Evolutionary conservation across 2,329 filamentous ascomycete genomes (phyloP).

Genomic region (Cercospora berteroae): DNA sequence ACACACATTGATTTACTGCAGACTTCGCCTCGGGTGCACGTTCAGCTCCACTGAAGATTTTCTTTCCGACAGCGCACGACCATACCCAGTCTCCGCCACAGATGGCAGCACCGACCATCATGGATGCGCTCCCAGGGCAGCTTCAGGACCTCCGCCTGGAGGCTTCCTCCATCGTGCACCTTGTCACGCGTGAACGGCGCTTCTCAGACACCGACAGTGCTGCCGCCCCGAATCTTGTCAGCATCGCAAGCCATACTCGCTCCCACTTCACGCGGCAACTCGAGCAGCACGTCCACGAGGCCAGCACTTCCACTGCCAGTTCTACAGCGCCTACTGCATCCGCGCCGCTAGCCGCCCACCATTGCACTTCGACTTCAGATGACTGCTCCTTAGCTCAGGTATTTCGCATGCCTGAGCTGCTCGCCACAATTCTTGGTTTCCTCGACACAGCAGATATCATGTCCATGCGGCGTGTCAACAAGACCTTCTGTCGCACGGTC

Average conservation of each 20-base stretch:
- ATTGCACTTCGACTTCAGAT: not conserved
- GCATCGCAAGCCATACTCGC: not conserved
- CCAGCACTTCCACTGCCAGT: not conserved
- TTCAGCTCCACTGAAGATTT: not conserved
- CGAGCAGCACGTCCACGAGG: not conserved
- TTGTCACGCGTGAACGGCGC: slow-evolving; percentile 15
- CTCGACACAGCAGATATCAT: slow-evolving; percentile 27
- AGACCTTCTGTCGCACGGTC: slow-evolving; percentile 22
- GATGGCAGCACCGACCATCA: not conserved
- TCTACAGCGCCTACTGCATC: not conserved
- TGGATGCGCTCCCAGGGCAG: not conserved
- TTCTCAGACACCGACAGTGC: slow-evolving; percentile 15
- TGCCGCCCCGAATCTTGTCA: not conserved
- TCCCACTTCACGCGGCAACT: not conserved
- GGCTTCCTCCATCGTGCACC: not conserved
- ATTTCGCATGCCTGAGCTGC: slow-evolving; percentile 30
- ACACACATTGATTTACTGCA: not conserved
- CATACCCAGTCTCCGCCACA: not conserved
- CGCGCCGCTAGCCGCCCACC: not conserved
- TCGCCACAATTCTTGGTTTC: slow-evolving; percentile 26
- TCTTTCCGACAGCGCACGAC: not conserved
- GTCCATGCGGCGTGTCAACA: slow-evolving; percentile 20
- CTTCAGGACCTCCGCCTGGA: not conserved
- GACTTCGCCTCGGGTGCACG: not conserved
- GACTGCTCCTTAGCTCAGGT: slow-evolving; percentile 27